Evolutionary conservation across 768 basidiomycete genomes (phyloP), one percentile per base, ranked within the genome.

Genomic region (Tulasnella sp.): DNA sequence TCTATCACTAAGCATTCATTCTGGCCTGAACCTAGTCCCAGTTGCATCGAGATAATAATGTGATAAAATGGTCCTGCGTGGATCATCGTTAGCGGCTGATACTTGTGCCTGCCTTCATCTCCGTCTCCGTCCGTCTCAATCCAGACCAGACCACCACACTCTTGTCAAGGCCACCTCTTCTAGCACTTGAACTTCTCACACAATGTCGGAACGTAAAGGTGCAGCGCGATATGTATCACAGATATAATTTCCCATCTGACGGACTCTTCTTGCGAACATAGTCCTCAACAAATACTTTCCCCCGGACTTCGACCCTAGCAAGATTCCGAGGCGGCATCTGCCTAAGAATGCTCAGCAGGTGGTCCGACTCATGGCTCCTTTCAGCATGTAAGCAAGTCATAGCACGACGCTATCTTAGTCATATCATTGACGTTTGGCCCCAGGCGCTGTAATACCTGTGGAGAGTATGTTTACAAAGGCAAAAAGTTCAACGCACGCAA

Each of bases 401-500:
- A n/a, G n/a, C n/a, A n/a, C n/a, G n/a, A n/a, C n/a, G n/a, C n/a
- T n/a, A n/a, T n/a, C n/a, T n/a, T n/a, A n/a, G n/a, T n/a, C n/a
- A n/a, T n/a, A n/a, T n/a, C 38, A 46, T 42, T 7, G 30, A 58
- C 10, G 2, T n/a, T 31, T 29, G 34, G 34, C 29, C 49, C 4
- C 46, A 90, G 88, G 87, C 83, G 89, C 65, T 87, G 86, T 67
- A 93, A 92, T 66, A 90, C 90, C 2, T 99, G 96, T 66, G 96
- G 93, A 49, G 96, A 99, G 73, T 99, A 98, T 67, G 87, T 99
- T 56, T 94, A 97, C 73, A 97, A 99, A 70, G 96, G 96, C 49
- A 99, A 99, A 77, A 99, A 99, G 72, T 99, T 99, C 76, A 98
- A 99, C 66, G 96, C 96, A 4, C 80, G 94, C 50, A 98, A 99